These are phyloP conservation scores for Racocetra persica DNA, from an alignment of 371 early-diverging fungal species.

Conservation along the genomic window DNA sequence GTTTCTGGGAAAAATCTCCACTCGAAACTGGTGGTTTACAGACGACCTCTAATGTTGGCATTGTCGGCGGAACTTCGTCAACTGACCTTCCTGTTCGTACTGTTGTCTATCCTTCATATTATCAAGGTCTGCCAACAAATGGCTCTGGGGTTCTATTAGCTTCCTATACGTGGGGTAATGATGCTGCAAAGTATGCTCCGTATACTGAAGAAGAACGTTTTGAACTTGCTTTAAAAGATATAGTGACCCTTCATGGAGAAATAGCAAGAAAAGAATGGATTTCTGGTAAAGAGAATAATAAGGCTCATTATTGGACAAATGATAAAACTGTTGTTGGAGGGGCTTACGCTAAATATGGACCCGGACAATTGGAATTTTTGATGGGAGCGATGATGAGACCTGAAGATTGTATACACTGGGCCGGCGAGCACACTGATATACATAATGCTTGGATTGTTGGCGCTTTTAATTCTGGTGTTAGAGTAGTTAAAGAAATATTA, in stretches of 20 bases:
- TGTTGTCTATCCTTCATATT: slow-evolving; percentile 20
- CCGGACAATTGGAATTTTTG: background rate
- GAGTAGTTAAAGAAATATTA: slow-evolving; percentile 13
- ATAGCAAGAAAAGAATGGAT: background rate
- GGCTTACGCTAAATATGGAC: background rate
- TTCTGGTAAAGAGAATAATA: background rate
- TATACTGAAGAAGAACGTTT: background rate
- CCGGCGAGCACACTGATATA: slow-evolving; percentile 12
- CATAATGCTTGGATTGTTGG: slow-evolving; percentile 14
- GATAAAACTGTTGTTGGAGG: slow-evolving; percentile 14
- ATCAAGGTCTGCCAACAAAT: background rate
- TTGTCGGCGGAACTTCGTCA: background rate
- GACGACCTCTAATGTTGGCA: background rate
- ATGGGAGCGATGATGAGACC: background rate
- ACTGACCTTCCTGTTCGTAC: slow-evolving; percentile 24
- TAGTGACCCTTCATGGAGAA: background rate
- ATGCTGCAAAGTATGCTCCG: background rate
- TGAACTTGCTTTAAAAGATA: background rate
- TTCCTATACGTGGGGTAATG: background rate
- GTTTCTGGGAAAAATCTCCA: slow-evolving; percentile 17
- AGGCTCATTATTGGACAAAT: background rate
- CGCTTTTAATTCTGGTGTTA: slow-evolving; percentile 2
- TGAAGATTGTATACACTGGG: background rate
- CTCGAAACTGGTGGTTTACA: background rate
- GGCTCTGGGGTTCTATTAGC: background rate